Base-by-base conservation (phyloP, 768 basidiomycete genomes). In the Rhodosporidiobolus odoratus region DNA sequence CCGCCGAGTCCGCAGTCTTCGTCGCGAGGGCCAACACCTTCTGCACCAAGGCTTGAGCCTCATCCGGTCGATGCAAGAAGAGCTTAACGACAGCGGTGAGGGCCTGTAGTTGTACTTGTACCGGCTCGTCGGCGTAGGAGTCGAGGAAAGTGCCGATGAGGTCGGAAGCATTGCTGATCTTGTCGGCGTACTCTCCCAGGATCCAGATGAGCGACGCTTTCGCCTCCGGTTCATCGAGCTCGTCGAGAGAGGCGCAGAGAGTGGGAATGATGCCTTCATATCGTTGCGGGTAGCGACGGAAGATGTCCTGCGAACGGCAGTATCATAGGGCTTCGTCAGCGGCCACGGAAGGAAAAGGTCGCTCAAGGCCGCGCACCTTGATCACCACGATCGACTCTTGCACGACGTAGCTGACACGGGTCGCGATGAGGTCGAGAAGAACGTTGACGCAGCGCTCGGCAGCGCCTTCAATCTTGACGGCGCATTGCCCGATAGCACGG, bases 151-250 rank as follows among this genome's bases (percentile, higher is more conserved):
- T 88, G 21, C 86, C 85, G 74, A 98, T 82, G 32, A 99, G 83
- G 76, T 97, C 94, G 78, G 91, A 92, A 5, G 95, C 93, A 73
- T 99, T 99, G 75, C 94, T 92, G 73, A 98, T 97, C 82, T 92
- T 95, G 80, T 89, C 89, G 5, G 95, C 93, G 76, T 99, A 97
- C 81, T 97, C 93, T 66, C 95, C 95, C 75, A 98, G 93, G 76
- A 99, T 98, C 95, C 96, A 99, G 78, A 99, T 97, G 59, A 99
- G 83, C 4, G 94, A 94, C 1, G 94, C 91, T 78, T 97, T 97
- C 3, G 96, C 95, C 78, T 99, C 95, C 16, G 95, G 96, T 78
- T 99, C 96, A 77, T 98, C 95, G 40, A 99, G 82, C 76, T 96
- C 94, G 69, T 99, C 95, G 21, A 98, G 86, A 77, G 93, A 95